A percentile compares a stretch with the other conserved stretches of the same genome.
phyloP scores from a whole-genome alignment of 768 basidiomycete species.

The Mycena rebaudengoi region DNA sequence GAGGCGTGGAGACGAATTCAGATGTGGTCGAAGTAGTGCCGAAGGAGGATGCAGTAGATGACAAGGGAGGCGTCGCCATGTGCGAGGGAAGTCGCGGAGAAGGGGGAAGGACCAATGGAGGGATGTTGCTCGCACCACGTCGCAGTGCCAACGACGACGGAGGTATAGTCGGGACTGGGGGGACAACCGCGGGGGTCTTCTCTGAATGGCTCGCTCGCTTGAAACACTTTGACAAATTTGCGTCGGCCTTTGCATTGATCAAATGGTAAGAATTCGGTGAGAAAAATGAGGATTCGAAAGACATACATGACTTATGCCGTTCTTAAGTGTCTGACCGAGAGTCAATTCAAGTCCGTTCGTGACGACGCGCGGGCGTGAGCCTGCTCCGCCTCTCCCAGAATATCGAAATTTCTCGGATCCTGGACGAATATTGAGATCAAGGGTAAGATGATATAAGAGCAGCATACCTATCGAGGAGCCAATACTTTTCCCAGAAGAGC shows the following conservation, averaged over 20 bases:
- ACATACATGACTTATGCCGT: background rate
- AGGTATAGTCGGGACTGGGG: background rate
- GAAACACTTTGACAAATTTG: constrained; percentile 3
- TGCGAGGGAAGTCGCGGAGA: background rate
- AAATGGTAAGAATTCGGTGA: background rate
- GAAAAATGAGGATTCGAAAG: background rate
- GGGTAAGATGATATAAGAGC: background rate
- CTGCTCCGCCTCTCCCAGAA: constrained; percentile 13
- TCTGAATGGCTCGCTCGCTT: background rate
- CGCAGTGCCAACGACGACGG: background rate
- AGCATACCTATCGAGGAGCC: background rate
- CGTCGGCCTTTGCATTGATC: background rate
- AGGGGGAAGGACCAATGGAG: background rate
- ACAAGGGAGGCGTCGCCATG: constrained; percentile 6
- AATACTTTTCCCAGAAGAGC: background rate
- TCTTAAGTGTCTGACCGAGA: background rate
- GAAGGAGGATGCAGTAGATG: background rate
- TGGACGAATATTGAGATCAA: background rate
- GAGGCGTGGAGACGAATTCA: constrained; percentile 5
- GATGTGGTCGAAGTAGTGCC: background rate
- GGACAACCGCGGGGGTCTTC: background rate
- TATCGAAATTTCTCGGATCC: constrained; percentile 7
- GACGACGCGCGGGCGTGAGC: constrained; percentile 5
- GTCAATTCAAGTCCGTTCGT: background rate
- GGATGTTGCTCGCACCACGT: constrained; percentile 1